A percentile compares a stretch with the other conserved stretches of the same genome.
Evolutionary conservation across 2,329 filamentous ascomycete genomes (phyloP).

Genomic region (Trichoderma lentiforme): DNA sequence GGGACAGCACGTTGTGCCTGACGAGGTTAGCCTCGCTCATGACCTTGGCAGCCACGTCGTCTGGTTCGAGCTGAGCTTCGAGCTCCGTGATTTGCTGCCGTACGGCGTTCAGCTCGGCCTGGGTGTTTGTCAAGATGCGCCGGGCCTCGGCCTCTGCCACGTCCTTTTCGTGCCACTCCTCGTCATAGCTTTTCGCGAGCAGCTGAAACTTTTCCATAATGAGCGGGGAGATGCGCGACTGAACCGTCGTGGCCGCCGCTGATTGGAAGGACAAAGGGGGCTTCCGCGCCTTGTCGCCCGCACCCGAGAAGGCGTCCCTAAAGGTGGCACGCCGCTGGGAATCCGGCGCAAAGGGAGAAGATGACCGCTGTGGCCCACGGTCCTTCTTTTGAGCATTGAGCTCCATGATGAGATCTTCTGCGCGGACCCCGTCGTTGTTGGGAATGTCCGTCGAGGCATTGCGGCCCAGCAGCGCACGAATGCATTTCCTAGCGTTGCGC

Average conservation of each 20-base stretch:
- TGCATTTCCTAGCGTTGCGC: conserved; percentile 83
- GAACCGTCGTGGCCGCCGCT: conserved; percentile 65
- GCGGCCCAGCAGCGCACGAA: conserved; percentile 73
- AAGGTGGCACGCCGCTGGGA: conserved; percentile 55
- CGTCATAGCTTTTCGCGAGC: conserved; percentile 67
- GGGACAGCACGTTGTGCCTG: conserved; percentile 47
- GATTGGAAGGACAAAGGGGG: conserved; percentile 49
- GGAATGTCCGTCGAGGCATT: conserved; percentile 79
- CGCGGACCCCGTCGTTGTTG: conserved; percentile 78
- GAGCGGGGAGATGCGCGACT: conserved; percentile 65
- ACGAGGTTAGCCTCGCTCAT: conserved; percentile 49
- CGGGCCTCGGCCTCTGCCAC: conserved; percentile 65
- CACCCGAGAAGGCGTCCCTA: conserved; percentile 47
- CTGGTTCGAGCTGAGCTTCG: conserved; percentile 52
- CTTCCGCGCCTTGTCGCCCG: conserved; percentile 42
- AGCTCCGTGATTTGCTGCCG: conserved; percentile 59
- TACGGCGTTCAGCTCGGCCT: conserved; percentile 62
- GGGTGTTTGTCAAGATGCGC: conserved; percentile 62
- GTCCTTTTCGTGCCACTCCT: conserved; percentile 72
- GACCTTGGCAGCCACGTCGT: conserved; percentile 50
- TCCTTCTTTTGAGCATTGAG: conserved; percentile 67
- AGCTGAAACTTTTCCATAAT: conserved; percentile 71
- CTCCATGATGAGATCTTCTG: conserved; percentile 77
- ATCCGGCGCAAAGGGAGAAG: conserved; percentile 65
- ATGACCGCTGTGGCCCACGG: conserved; percentile 69